Conservation (phyloP, 2,329 filamentous ascomycete species). For the Fusarium sublunatum region DNA sequence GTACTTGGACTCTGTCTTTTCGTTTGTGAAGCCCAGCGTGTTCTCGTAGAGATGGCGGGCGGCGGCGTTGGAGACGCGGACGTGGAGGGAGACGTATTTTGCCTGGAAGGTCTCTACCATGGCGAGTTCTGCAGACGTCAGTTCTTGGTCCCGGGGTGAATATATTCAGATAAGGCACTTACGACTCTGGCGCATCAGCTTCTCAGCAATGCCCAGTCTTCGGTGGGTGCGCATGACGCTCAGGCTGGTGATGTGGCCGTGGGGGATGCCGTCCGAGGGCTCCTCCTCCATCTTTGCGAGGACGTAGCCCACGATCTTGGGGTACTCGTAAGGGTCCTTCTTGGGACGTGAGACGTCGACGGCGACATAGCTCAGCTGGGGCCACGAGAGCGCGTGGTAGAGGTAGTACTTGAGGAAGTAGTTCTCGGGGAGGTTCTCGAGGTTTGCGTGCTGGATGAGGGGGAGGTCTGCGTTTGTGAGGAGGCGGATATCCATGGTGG, state of each 20-base stretch:
- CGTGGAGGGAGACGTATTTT: slow-evolving; percentile 93
- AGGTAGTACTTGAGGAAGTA: slow-evolving; percentile 99
- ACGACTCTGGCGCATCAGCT: slow-evolving; percentile 97
- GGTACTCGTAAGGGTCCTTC: slow-evolving; percentile 85
- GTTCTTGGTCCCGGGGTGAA: neutral
- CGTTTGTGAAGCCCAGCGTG: slow-evolving; percentile 88
- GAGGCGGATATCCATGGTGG: slow-evolving; percentile 86
- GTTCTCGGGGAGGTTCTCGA: slow-evolving; percentile 98
- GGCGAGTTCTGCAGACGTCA: slow-evolving; percentile 74
- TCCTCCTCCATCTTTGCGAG: slow-evolving; percentile 99
- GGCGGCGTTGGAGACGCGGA: slow-evolving; percentile 91
- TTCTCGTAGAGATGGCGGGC: slow-evolving; percentile 93
- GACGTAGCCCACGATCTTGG: slow-evolving; percentile 99
- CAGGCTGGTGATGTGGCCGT: slow-evolving; percentile 95
- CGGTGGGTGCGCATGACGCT: slow-evolving; percentile 97
- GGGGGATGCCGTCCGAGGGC: slow-evolving; percentile 86
- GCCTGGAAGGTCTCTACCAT: slow-evolving; percentile 97
- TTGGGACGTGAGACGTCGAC: slow-evolving; percentile 87
- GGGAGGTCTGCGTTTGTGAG: slow-evolving; percentile 86
- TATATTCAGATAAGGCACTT: slow-evolving; percentile 56
- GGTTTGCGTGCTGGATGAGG: slow-evolving; percentile 96
- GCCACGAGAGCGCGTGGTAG: slow-evolving; percentile 98
- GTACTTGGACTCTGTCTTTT: slow-evolving; percentile 89
- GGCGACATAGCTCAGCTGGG: slow-evolving; percentile 94
- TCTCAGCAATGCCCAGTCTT: slow-evolving; percentile 91